Conservation (phyloP, 768 basidiomycete genomes). For the Suillus weaverae region DNA sequence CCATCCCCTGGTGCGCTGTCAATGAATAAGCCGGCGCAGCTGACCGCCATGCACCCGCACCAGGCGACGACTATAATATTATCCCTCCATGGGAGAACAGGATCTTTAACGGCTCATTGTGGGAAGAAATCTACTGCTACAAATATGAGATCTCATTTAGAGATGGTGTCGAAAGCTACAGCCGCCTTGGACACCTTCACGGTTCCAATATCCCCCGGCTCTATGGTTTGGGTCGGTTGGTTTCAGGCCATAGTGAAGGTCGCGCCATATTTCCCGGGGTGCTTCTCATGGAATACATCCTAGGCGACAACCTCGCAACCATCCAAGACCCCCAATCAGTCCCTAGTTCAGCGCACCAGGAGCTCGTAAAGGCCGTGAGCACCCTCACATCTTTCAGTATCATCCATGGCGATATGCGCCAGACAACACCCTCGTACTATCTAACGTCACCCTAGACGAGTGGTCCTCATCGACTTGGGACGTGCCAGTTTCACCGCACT, state of each 20-base stretch:
- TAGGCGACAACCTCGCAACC: neutral
- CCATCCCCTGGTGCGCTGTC: neutral
- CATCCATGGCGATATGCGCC: neutral
- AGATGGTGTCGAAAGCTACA: neutral
- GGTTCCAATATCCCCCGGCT: neutral
- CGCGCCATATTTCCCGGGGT: conserved; percentile 2
- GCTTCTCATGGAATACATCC: conserved; percentile 1
- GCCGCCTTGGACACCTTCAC: neutral
- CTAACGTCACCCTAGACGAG: neutral
- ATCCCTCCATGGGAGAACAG: neutral
- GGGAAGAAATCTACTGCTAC: neutral
- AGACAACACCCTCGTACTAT: neutral
- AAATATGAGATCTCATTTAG: neutral
- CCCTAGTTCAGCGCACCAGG: neutral
- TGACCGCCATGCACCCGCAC: neutral
- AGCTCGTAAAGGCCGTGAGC: neutral
- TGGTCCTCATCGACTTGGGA: neutral
- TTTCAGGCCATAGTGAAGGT: neutral
- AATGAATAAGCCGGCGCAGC: neutral
- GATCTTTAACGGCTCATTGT: neutral
- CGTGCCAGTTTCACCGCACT: neutral
- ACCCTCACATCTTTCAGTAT: neutral
- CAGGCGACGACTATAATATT: neutral
- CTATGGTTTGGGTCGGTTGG: neutral
- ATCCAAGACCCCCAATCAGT: neutral